Evolutionary conservation across 2,329 filamentous ascomycete genomes (phyloP).

Genomic region (Colletotrichum brevisporum): DNA sequence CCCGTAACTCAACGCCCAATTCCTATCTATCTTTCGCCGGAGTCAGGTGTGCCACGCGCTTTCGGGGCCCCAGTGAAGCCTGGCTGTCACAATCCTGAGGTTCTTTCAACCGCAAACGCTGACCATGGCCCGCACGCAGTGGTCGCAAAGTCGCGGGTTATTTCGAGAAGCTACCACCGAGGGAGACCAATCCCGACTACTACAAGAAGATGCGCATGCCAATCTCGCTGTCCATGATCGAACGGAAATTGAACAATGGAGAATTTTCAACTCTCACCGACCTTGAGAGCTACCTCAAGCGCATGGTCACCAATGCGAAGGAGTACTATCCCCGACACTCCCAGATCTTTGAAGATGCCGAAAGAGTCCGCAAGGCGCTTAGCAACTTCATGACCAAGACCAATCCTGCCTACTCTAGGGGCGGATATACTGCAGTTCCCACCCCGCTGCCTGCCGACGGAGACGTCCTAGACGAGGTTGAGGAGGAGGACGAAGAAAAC

Average conservation of each 20-base stretch:
- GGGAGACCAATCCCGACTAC: constrained; percentile 78
- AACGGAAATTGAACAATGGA: constrained; percentile 78
- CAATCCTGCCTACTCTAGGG: constrained; percentile 83
- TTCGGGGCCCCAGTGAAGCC: background rate
- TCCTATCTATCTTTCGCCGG: background rate
- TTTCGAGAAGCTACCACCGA: constrained; percentile 80
- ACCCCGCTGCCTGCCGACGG: constrained; percentile 78
- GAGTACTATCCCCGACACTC: constrained; percentile 84
- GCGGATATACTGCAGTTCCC: constrained; percentile 77
- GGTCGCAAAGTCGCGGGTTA: constrained; percentile 81
- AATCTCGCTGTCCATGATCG: constrained; percentile 82
- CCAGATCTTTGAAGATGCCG: constrained; percentile 84
- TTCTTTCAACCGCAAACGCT: constrained; percentile 1
- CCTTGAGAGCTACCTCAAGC: constrained; percentile 88
- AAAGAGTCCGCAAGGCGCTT: constrained; percentile 86
- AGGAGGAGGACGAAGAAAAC: constrained; percentile 41
- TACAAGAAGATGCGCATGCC: constrained; percentile 84
- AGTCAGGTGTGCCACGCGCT: background rate
- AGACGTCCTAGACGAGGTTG: constrained; percentile 21
- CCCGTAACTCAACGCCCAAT: constrained; percentile 6
- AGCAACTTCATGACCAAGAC: constrained; percentile 90
- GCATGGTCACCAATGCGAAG: constrained; percentile 90
- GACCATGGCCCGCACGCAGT: constrained; percentile 54
- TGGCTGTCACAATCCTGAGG: background rate
- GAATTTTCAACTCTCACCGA: constrained; percentile 80